These are phyloP conservation scores for Trametes villosa DNA, from an alignment of 768 basidiomycete species.

Conservation along the genomic window DNA sequence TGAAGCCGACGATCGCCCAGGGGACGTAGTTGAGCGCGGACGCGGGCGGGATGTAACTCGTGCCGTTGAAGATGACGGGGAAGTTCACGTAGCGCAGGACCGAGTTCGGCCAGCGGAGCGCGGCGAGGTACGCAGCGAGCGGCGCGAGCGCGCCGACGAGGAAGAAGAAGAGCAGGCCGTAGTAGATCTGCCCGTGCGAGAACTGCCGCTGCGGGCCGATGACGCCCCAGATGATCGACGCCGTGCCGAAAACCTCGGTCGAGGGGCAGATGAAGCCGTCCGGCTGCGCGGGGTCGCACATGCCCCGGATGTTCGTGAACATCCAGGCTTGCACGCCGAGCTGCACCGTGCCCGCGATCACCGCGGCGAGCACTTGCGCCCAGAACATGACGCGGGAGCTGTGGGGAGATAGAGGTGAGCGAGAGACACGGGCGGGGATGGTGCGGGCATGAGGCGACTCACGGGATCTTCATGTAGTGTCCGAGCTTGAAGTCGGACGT, in stretches of 20 bases:
- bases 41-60: constrained; percentile 76
- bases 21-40: constrained; percentile 86
- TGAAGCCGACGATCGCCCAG: constrained; percentile 75
- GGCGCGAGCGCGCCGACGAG: constrained; percentile 71
- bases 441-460: not conserved
- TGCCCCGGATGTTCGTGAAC: constrained; percentile 67
- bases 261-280: constrained; percentile 73
- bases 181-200: constrained; percentile 57
- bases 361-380: constrained; percentile 66
- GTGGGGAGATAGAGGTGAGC: not conserved
- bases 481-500: constrained; percentile 80
- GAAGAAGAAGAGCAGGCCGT: constrained; percentile 71
- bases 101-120: constrained; percentile 66
- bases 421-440: not conserved
- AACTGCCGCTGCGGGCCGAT: constrained; percentile 79
- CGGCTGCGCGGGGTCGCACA: constrained; percentile 57
- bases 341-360: constrained; percentile 73
- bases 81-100: constrained; percentile 59
- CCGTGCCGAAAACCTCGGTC: constrained; percentile 78
- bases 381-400: constrained; percentile 71
- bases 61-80: constrained; percentile 69
- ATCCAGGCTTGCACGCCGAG: constrained; percentile 80
- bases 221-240: constrained; percentile 76
- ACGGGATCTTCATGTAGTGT: constrained; percentile 70
- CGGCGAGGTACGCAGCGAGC: constrained; percentile 53